phyloP scores from a whole-genome alignment of 2,329 filamentous ascomycete genomes.

The Fusarium globosum region DNA sequence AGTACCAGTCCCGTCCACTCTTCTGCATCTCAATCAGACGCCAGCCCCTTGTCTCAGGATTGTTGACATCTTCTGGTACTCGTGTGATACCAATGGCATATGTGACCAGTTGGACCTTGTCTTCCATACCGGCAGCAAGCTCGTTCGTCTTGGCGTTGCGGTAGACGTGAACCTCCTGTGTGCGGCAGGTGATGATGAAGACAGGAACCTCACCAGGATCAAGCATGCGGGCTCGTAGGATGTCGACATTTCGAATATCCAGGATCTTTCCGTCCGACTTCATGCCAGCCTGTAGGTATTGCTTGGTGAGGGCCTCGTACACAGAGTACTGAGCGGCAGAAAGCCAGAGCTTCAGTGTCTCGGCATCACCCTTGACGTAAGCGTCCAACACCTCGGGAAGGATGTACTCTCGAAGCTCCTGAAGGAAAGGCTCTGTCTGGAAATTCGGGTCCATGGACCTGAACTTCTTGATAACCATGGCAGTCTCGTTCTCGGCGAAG shows the following conservation, averaged over 20 bases:
- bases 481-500: constrained; percentile 98
- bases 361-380: constrained; percentile 95
- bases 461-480: constrained; percentile 98
- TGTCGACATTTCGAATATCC: constrained; percentile 94
- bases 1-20: constrained; percentile 88
- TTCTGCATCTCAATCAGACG: constrained; percentile 98
- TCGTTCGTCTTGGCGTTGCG: constrained; percentile 89
- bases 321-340: constrained; percentile 96
- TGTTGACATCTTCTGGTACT: constrained; percentile 94
- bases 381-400: constrained; percentile 96
- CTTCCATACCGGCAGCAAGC: constrained; percentile 96
- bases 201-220: constrained; percentile 91
- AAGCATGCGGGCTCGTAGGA: constrained; percentile 81
- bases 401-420: constrained; percentile 97
- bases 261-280: constrained; percentile 95
- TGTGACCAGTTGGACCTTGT: constrained; percentile 97
- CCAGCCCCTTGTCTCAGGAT: constrained; percentile 97
- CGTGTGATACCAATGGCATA: constrained; percentile 97
- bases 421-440: constrained; percentile 93
- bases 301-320: constrained; percentile 95
- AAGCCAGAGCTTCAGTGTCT: constrained; percentile 93
- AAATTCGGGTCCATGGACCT: constrained; percentile 94
- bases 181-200: constrained; percentile 96
- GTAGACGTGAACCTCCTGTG: constrained; percentile 98
- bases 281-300: constrained; percentile 92